Percentiles rank a stretch among this genome's conserved stretches.
Evolutionary conservation across 805 yeast genomes (phyloP).

Genomic region (Teunomyces atbi): DNA sequence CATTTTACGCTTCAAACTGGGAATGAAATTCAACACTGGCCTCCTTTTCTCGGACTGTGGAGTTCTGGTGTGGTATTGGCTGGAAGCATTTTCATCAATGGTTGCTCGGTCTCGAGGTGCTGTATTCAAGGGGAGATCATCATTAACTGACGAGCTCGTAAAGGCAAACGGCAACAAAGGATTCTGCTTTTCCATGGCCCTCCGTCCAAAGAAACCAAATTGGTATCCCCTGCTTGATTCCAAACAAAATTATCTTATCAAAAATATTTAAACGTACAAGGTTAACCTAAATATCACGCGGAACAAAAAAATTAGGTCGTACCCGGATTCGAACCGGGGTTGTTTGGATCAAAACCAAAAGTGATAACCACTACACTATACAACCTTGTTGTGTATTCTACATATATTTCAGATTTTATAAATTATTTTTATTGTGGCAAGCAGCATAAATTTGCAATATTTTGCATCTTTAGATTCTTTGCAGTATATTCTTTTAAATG

Average conservation of each 20-base stretch:
- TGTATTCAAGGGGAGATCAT: conserved; percentile 30
- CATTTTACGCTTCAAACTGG: conserved; percentile 40
- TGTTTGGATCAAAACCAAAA: conserved; percentile 77
- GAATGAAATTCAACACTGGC: conserved; percentile 22
- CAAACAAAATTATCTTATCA: not conserved
- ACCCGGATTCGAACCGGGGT: conserved; percentile 87
- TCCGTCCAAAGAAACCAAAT: not conserved
- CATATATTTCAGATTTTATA: not conserved
- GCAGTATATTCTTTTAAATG: not conserved
- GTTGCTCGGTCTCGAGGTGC: conserved; percentile 40
- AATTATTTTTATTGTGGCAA: not conserved
- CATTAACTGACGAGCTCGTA: conserved; percentile 31
- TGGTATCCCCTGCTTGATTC: not conserved
- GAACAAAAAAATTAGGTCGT: conserved; percentile 47
- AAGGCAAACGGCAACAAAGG: conserved; percentile 52
- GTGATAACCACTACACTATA: conserved; percentile 82
- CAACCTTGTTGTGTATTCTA: conserved; percentile 21
- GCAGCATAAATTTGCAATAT: not conserved
- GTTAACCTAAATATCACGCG: not conserved
- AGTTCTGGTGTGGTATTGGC: conserved; percentile 42
- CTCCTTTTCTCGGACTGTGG: conserved; percentile 11
- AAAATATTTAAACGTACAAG: not conserved
- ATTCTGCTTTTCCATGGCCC: conserved; percentile 26
- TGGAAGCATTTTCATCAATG: conserved; percentile 45
- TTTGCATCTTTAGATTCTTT: not conserved